phyloP scores from a whole-genome alignment of 495 filamentous ascomycete genomes.

The Daldinia caldariorum region DNA sequence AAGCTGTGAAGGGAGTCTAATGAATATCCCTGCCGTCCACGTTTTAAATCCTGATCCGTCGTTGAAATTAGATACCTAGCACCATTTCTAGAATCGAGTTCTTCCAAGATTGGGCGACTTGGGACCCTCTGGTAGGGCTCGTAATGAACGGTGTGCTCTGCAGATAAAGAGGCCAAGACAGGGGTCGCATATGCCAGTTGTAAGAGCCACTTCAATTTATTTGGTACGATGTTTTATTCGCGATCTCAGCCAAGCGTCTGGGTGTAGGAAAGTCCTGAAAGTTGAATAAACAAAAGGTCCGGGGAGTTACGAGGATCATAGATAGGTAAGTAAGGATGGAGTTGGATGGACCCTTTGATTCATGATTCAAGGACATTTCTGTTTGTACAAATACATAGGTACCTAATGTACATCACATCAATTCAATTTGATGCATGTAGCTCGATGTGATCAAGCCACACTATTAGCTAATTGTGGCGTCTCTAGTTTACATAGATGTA shows the following conservation, averaged over 20 bases:
- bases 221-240: slow-evolving; percentile 25
- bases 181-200: slow-evolving; percentile 29
- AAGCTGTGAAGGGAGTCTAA: slow-evolving; percentile 7
- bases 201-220: neutral
- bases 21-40: slow-evolving; percentile 10
- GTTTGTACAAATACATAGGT: no score
- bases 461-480: neutral
- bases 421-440: no score
- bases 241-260: neutral
- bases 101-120: slow-evolving; percentile 11
- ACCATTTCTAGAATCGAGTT: neutral
- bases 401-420: no score
- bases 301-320: neutral
- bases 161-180: slow-evolving; percentile 25
- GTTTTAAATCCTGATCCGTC: slow-evolving; percentile 28
- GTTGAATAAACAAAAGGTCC: neutral
- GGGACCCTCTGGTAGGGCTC: slow-evolving; percentile 35
- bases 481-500: neutral
- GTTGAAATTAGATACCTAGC: slow-evolving; percentile 22
- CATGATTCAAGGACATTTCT: no score
- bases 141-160: slow-evolving; percentile 31
- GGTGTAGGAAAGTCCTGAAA: slow-evolving; percentile 4
- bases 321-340: no score
- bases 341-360: no score
- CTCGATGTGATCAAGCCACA: neutral